Evolutionary conservation across 2,329 filamentous ascomycete genomes (phyloP).

Genomic region (Aureobasidium pullulans): DNA sequence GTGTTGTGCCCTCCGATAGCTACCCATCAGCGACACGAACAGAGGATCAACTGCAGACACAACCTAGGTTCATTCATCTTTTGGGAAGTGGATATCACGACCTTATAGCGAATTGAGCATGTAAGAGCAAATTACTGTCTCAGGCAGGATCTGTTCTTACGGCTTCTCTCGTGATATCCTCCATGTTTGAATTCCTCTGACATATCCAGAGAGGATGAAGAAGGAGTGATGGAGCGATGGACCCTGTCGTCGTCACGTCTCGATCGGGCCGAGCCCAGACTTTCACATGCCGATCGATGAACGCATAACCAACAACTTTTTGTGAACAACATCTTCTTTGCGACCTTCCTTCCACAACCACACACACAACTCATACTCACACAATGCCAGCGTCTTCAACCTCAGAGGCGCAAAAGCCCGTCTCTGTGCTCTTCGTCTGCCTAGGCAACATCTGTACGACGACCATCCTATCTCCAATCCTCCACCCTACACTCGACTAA

Average conservation of each 20-base stretch:
- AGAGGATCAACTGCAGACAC: too few relatives aligned
- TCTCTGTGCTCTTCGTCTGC: slow-evolving; percentile 89
- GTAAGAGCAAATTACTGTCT: too few relatives aligned
- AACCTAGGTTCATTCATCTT: too few relatives aligned
- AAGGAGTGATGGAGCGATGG: background rate
- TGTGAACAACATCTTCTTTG: background rate
- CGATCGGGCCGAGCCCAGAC: background rate
- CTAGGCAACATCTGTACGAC: slow-evolving; percentile 77
- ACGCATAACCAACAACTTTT: slow-evolving; percentile 2
- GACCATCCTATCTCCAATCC: background rate
- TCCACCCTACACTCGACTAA: background rate
- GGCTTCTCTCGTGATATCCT: too few relatives aligned
- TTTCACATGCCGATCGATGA: slow-evolving; percentile 7
- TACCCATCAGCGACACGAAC: too few relatives aligned
- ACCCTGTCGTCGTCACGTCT: background rate
- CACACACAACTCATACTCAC: background rate
- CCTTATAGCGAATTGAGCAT: too few relatives aligned
- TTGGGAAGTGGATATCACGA: too few relatives aligned
- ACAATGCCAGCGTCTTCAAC: background rate
- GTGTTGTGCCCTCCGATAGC: too few relatives aligned
- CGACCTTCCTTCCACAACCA: background rate
- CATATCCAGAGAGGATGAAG: background rate
- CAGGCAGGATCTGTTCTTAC: too few relatives aligned
- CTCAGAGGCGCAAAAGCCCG: slow-evolving; percentile 21
- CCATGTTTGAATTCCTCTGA: too few relatives aligned